These are phyloP conservation scores for Prunus campanulata DNA, from an alignment of 306 rosid species.

Conservation along the genomic window DNA sequence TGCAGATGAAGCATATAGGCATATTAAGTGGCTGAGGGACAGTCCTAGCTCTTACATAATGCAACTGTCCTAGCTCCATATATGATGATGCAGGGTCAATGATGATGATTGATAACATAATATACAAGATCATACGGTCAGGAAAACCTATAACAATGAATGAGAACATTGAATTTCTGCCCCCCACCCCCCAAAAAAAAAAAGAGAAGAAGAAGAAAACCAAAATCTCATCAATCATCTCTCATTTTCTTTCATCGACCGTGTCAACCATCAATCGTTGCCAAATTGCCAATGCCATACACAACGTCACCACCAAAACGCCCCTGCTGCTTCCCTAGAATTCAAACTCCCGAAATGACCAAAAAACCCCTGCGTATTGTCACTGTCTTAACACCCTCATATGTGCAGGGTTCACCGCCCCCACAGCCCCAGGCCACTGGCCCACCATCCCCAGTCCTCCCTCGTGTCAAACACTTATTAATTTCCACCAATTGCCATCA, in stretches of 20 bases:
- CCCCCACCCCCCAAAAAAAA: not conserved
- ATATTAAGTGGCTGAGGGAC: not conserved
- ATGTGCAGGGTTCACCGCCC: slow-evolving; percentile 41
- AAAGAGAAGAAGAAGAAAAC: not conserved
- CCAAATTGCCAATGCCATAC: not conserved
- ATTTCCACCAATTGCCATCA: slow-evolving; percentile 19
- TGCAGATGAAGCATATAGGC: slow-evolving; percentile 1
- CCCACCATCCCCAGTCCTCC: not conserved
- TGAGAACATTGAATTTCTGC: not conserved
- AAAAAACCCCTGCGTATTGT: slow-evolving; percentile 43
- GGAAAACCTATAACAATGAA: no score
- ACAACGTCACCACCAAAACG: no score
- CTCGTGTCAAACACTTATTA: slow-evolving; percentile 31
- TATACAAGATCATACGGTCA: no score
- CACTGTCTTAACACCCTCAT: slow-evolving; percentile 37
- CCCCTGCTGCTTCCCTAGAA: not conserved
- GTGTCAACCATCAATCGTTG: not conserved
- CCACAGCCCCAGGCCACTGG: slow-evolving; percentile 17
- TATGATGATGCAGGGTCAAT: not conserved
- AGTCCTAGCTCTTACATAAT: not conserved
- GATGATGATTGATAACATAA: not conserved
- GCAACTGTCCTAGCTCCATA: not conserved
- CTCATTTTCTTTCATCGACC: not conserved
- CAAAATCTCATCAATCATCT: not conserved
- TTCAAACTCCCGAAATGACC: slow-evolving; percentile 13